Base-by-base conservation (phyloP, 73 alveolate genomes). In the Symbiodinium natans region DNA sequence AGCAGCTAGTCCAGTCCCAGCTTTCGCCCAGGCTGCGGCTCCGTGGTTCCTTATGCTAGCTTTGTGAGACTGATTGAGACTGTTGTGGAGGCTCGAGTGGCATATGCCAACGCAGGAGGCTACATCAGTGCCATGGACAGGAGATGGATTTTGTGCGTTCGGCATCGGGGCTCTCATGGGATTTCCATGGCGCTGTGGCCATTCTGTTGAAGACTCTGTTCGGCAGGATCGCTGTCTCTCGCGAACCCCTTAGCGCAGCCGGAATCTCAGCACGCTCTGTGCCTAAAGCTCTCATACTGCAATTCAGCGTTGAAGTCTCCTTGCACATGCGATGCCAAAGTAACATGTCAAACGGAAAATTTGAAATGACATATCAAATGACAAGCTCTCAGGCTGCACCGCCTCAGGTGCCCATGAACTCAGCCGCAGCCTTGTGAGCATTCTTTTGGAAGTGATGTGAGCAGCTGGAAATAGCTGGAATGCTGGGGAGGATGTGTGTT, bases 371-470 rank as follows among this genome's bases (percentile, higher is more conserved):
- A n/a, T n/a, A n/a, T n/a, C n/a, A n/a, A n/a, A n/a, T n/a, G n/a
- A n/a, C n/a, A n/a, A n/a, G n/a, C n/a, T n/a, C n/a, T n/a, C n/a
- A 63, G 80, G 80, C 80, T 63, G 80, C 80, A 29, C 80, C 80
- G 80, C 80, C 80, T 19, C 80, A 63, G 36, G 40, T 63, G 80
- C 80, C 80, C 38, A 63, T 63, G 80, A 63, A 63, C 36, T 63
- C 80, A 63, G 80, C 36, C 5, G 80, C 11, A 29, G 38, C 40
- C 80, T 63, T 63, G 23, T n/a, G n/a, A n/a, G n/a, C n/a, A 52
- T 23, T 15, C 23, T 23, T 29, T 52, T 52, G 29, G 1, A 52
- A 52, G 3, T 8, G 68, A 52, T 23, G 15, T 46, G 59, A 46
- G 59, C 17, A 46, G n/a, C n/a, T n/a, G n/a, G n/a, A n/a, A n/a